These are phyloP conservation scores for Fusarium proliferatum DNA, from an alignment of 2,329 filamentous ascomycete genomes.

Conservation along the genomic window DNA sequence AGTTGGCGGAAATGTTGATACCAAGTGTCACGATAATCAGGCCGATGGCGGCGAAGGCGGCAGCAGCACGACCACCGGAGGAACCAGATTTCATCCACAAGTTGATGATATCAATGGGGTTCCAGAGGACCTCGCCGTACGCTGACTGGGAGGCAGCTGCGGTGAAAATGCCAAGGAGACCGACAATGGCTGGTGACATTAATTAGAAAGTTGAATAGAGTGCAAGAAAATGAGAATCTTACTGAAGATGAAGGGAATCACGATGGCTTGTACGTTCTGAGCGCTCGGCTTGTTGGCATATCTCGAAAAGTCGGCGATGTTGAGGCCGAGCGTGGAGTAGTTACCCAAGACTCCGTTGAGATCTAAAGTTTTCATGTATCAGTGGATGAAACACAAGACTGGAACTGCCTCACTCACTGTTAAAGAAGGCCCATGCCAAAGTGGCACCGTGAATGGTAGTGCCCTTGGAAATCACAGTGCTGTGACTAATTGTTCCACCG, in stretches of 20 bases:
- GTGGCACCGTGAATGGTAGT: slow-evolving; percentile 6
- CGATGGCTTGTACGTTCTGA: slow-evolving; percentile 8
- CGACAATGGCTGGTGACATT: neutral
- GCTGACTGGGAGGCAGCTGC: slow-evolving; percentile 3
- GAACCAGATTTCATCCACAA: slow-evolving; percentile 11
- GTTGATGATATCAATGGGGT: slow-evolving; percentile 1
- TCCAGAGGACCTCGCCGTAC: slow-evolving; percentile 4
- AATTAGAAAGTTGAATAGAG: neutral
- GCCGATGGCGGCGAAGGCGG: slow-evolving; percentile 7
- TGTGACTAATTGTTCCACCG: slow-evolving; percentile 1
- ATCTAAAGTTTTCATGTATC: neutral
- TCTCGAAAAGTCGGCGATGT: slow-evolving; percentile 13
- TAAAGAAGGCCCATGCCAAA: slow-evolving; percentile 6
- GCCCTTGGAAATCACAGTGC: slow-evolving; percentile 3
- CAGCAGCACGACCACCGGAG: slow-evolving; percentile 1
- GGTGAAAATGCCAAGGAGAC: slow-evolving; percentile 6
- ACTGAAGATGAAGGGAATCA: slow-evolving; percentile 8
- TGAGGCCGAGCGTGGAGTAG: slow-evolving; percentile 6
- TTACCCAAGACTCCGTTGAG: slow-evolving; percentile 13
- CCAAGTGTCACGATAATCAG: neutral
- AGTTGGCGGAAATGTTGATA: slow-evolving; percentile 13
- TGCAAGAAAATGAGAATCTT: neutral
- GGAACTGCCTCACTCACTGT: neutral
- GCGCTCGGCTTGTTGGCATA: slow-evolving; percentile 9
- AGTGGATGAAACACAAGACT: neutral